Percentiles rank a stretch among this genome's conserved stretches.
Conservation (phyloP, 352 stramenopile species). For the Phytophthora europaea region DNA sequence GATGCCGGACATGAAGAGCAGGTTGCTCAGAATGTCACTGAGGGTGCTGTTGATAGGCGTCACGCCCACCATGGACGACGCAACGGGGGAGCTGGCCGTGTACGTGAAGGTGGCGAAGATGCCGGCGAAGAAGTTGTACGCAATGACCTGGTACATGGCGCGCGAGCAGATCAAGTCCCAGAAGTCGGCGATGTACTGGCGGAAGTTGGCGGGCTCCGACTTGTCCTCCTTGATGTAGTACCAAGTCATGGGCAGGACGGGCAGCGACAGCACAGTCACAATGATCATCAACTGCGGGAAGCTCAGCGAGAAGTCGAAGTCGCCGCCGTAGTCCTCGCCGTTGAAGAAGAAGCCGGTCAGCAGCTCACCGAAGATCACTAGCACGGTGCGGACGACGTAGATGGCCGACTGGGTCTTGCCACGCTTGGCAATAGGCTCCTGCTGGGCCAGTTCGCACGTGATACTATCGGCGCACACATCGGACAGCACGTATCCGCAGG, state of each 20-base stretch:
- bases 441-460: constrained; percentile 54
- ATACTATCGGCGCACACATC: constrained; percentile 81
- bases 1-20: constrained; percentile 42
- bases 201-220: constrained; percentile 16
- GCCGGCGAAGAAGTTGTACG: constrained; percentile 38
- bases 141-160: constrained; percentile 49
- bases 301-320: constrained; percentile 58
- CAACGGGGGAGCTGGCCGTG: constrained; percentile 36
- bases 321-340: constrained; percentile 57
- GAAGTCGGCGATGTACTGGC: constrained; percentile 32
- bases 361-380: constrained; percentile 46
- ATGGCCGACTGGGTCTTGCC: constrained; percentile 54
- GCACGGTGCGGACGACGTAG: constrained; percentile 49
- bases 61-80: constrained; percentile 39
- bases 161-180: constrained; percentile 34
- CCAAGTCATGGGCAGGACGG: constrained; percentile 34
- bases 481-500: constrained; percentile 79
- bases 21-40: constrained; percentile 41
- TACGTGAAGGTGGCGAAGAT: constrained; percentile 43
- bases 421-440: constrained; percentile 48
- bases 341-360: constrained; percentile 60
- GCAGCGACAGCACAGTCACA: no score
- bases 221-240: constrained; percentile 46
- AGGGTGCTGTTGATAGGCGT: constrained; percentile 39
- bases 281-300: constrained; percentile 61